Evolutionary conservation across 164 flowering plant species (phyloP).

Genomic region (Tetracentron sinense): DNA sequence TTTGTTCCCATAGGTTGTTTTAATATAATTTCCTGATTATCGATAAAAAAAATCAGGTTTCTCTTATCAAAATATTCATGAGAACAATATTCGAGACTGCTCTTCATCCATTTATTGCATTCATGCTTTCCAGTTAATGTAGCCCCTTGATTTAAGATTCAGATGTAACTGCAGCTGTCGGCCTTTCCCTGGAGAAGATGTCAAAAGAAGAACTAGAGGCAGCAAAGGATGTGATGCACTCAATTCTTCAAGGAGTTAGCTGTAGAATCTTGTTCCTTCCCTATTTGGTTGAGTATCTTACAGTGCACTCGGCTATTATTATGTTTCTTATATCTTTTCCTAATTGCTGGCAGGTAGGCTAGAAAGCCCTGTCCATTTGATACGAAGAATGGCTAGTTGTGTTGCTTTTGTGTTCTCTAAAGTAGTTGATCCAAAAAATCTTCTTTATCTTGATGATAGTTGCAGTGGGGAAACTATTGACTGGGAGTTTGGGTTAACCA

Average conservation of each 20-base stretch:
- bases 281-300: slow-evolving; percentile 3
- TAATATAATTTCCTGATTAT: no score
- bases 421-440: slow-evolving; percentile 88
- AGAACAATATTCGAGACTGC: not conserved
- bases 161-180: slow-evolving; percentile 91
- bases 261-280: slow-evolving; percentile 40
- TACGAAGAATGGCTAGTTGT: slow-evolving; percentile 83
- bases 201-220: slow-evolving; percentile 77
- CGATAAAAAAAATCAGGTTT: no score
- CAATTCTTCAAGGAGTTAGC: slow-evolving; percentile 93
- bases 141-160: slow-evolving; percentile 32
- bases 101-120: slow-evolving; percentile 5
- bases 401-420: slow-evolving; percentile 84
- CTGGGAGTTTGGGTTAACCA: slow-evolving; percentile 78
- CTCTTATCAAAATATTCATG: not conserved
- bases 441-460: slow-evolving; percentile 88
- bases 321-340: slow-evolving; percentile 11
- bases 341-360: slow-evolving; percentile 67
- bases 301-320: slow-evolving; percentile 3
- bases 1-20: no score
- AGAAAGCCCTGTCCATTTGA: slow-evolving; percentile 65
- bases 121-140: slow-evolving; percentile 8
- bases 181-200: slow-evolving; percentile 76
- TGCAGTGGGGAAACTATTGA: slow-evolving; percentile 56
- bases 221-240: slow-evolving; percentile 66